These are phyloP conservation scores for Phialophora tarda DNA, from an alignment of 2,329 filamentous ascomycete species.

Conservation along the genomic window DNA sequence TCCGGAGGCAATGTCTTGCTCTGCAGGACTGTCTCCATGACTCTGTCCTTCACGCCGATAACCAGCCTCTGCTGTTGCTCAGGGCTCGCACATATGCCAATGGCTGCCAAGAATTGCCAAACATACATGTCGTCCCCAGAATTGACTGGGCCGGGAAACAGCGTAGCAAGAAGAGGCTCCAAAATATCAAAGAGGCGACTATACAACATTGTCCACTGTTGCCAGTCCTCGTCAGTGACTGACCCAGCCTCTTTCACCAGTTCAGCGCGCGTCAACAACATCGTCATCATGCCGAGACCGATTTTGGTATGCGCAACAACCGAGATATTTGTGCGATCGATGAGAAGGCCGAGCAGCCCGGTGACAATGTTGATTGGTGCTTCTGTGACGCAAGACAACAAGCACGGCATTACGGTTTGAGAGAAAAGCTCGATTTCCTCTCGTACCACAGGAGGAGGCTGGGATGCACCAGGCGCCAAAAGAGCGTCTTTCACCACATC, in stretches of 20 bases:
- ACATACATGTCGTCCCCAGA: constrained; percentile 93
- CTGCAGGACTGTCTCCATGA: constrained; percentile 90
- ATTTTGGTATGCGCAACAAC: constrained; percentile 85
- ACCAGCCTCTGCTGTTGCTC: constrained; percentile 96
- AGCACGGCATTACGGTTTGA: constrained; percentile 82
- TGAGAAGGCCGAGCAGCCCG: constrained; percentile 83
- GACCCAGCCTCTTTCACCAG: constrained; percentile 82
- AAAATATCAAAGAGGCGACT: constrained; percentile 84
- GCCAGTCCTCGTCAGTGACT: constrained; percentile 73
- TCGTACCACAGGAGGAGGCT: constrained; percentile 76
- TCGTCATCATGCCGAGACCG: constrained; percentile 86
- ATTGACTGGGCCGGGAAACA: constrained; percentile 91
- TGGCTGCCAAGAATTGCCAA: constrained; percentile 95
- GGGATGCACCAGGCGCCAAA: constrained; percentile 72
- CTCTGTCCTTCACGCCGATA: constrained; percentile 93
- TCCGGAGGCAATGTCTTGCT: constrained; percentile 88
- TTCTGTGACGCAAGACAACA: constrained; percentile 89
- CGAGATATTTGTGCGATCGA: constrained; percentile 80
- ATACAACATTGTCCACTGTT: constrained; percentile 83
- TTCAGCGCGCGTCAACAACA: constrained; percentile 92
- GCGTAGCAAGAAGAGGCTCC: constrained; percentile 79
- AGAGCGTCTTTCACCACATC: constrained; percentile 86
- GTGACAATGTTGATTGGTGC: constrained; percentile 89
- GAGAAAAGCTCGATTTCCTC: constrained; percentile 94
- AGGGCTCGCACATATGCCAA: constrained; percentile 89